Evolutionary conservation across 2,329 filamentous ascomycete species (phyloP).

Genomic region (Gnomoniopsis smithogilvyi): DNA sequence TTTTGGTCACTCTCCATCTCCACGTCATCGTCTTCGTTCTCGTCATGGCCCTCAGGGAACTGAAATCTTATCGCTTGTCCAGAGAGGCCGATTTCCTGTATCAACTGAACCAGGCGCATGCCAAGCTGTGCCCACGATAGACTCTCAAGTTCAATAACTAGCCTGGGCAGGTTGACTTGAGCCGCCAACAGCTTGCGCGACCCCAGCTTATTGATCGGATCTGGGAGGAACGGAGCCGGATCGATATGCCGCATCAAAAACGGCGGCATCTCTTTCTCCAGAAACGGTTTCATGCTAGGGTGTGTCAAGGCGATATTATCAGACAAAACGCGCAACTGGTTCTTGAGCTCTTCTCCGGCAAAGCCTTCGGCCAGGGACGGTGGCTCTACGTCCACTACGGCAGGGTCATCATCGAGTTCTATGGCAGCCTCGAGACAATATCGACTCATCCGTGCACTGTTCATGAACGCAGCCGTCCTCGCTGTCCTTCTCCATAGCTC

Average conservation of each 20-base stretch:
- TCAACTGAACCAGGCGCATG: conserved; percentile 35
- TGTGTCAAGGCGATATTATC: conserved; percentile 58
- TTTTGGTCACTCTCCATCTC: conserved; percentile 37
- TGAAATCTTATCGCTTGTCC: conserved; percentile 33
- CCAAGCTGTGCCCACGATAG: conserved; percentile 43
- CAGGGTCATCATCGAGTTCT: conserved; percentile 64
- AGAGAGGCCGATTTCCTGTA: conserved; percentile 31
- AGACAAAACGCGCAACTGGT: conserved; percentile 48
- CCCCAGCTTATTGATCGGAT: conserved; percentile 42
- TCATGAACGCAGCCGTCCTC: conserved; percentile 55
- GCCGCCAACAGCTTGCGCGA: conserved; percentile 24
- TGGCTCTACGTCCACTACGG: conserved; percentile 59
- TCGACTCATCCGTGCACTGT: conserved; percentile 53
- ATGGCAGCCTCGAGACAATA: conserved; percentile 66
- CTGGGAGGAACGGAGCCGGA: conserved; percentile 59
- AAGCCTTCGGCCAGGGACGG: conserved; percentile 61
- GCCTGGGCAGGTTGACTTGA: conserved; percentile 20
- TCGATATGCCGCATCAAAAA: conserved; percentile 54
- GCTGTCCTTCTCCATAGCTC: conserved; percentile 62
- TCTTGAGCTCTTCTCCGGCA: conserved; percentile 59
- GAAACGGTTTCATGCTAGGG: conserved; percentile 57
- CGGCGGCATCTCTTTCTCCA: conserved; percentile 47
- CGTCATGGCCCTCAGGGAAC: conserved; percentile 33
- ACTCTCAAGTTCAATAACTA: conserved; percentile 28
- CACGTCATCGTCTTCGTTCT: conserved; percentile 31